Percentiles rank a stretch among this genome's conserved stretches.
These are phyloP conservation scores for Fraxinus pennsylvanica DNA, from an alignment of 257 asterid genomes.

Conservation along the genomic window DNA sequence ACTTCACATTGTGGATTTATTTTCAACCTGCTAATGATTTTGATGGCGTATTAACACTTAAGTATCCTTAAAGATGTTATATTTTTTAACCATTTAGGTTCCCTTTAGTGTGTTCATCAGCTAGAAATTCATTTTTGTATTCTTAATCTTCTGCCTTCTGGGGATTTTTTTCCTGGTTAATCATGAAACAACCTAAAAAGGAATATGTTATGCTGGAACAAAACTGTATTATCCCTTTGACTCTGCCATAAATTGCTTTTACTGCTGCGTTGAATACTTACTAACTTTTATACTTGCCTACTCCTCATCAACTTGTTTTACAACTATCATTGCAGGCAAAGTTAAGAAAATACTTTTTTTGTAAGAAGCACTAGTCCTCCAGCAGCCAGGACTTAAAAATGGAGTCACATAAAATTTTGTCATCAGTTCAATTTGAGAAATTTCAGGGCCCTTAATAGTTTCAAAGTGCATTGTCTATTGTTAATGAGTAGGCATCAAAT, in stretches of 20 bases:
- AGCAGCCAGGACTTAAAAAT: constrained; percentile 3
- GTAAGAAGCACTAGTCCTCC: background rate
- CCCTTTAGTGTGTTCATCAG: background rate
- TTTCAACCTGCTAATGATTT: background rate
- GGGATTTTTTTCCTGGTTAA: background rate
- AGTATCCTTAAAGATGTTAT: background rate
- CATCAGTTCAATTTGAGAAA: background rate
- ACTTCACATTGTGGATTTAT: background rate
- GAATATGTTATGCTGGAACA: constrained; percentile 4
- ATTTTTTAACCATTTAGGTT: constrained; percentile 1
- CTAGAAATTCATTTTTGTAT: background rate
- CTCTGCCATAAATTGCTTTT: background rate
- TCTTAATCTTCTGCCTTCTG: background rate
- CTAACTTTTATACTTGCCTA: constrained; percentile 1
- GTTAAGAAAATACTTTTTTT: constrained; percentile 12
- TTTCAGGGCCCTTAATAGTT: background rate
- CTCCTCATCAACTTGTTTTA: background rate
- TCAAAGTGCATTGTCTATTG: background rate
- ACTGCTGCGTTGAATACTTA: constrained; percentile 18
- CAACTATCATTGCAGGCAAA: background rate
- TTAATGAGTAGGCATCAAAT: background rate
- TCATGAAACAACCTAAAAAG: background rate
- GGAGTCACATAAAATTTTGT: background rate
- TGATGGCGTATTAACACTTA: background rate
- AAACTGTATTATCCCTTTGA: background rate